Base-by-base conservation (phyloP, 1,284 basidiomycete species). In the Tausonia pullulans region DNA sequence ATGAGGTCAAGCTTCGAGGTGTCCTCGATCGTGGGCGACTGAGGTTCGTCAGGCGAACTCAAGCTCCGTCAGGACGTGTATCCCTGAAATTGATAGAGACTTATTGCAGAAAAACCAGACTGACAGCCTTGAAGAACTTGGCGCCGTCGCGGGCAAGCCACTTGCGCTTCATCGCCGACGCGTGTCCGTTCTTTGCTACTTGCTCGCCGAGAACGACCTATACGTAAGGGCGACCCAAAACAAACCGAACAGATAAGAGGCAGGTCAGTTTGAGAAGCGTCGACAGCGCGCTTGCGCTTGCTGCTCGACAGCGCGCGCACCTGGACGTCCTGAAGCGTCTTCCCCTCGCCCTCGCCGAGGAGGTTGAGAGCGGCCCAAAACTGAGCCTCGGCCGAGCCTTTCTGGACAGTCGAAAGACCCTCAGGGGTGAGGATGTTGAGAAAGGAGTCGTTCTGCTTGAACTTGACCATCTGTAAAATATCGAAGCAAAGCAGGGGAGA, bases 121-220 rank as follows among this genome's bases (percentile, higher is more conserved):
- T 70, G 64, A 94, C 91, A 67, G 86, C 79, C 77, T 88, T 87
- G 62, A 97, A 85, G 67, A 97, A 85, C 27, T 91, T 90, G 69
- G 85, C 83, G 3, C 89, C 90, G 69, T 95, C 88, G 77, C 98
- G 98, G 44, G 81, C 82, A 69, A 98, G 92, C 94, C 96, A 98
- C 69, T 89, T 90, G 73, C 90, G 95, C 79, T 94, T 96, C 83
- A 99, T 97, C 39, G 95, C 96, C 69, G 89, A 84, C 43, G 87
- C 87, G 77, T 98, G 96, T 3, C 96, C 96, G 68, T 80, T 82
- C 79, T 93, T 95, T 16, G 88, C 85, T 5, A 83, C 82, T 70
- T 94, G 90, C 65, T 87, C 85, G 9, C 92, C 92, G 9, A 96
- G 82, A 63, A 78, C 75, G 69, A 82, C 81, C 78, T 88, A 61